phyloP scores from a whole-genome alignment of 768 basidiomycete genomes.

The Dioszegia crocea region DNA sequence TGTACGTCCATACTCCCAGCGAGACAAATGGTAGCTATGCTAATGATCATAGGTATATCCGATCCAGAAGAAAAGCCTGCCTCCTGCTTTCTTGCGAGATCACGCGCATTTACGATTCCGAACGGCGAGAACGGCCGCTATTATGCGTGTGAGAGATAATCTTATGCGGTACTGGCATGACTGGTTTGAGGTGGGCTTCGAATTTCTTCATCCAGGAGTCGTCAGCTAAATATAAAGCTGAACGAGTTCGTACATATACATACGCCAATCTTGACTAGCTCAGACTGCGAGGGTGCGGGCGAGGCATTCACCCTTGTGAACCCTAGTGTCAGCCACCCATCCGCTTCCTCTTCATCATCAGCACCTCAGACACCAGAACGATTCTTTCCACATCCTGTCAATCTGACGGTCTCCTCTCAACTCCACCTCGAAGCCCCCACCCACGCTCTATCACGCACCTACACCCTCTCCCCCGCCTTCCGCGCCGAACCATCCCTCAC shows the following conservation, averaged over 20 bases:
- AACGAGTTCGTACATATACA: conserved; percentile 74
- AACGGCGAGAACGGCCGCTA: conserved; percentile 65
- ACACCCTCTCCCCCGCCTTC: conserved; percentile 89
- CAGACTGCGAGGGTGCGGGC: conserved; percentile 94
- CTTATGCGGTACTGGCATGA: conserved; percentile 59
- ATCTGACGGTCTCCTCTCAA: conserved; percentile 92
- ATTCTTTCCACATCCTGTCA: conserved; percentile 53
- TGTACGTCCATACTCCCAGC: conserved; percentile 49
- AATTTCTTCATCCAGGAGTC: neutral
- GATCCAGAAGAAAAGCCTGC: conserved; percentile 81
- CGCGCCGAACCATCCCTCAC: conserved; percentile 87
- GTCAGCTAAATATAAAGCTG: conserved; percentile 53
- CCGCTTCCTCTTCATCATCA: neutral
- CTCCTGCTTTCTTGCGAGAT: conserved; percentile 74
- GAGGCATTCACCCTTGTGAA: conserved; percentile 67
- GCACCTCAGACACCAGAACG: neutral
- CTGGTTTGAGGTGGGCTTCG: conserved; percentile 65
- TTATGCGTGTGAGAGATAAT: conserved; percentile 67
- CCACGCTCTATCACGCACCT: conserved; percentile 71
- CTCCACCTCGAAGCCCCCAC: conserved; percentile 88
- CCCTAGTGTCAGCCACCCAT: conserved; percentile 8
- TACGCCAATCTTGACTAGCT: conserved; percentile 81
- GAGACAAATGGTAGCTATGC: neutral
- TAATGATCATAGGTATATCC: conserved; percentile 65
- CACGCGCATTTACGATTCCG: conserved; percentile 82